phyloP scores from a whole-genome alignment of 768 basidiomycete species.

The Xanthoconium purpureum region DNA sequence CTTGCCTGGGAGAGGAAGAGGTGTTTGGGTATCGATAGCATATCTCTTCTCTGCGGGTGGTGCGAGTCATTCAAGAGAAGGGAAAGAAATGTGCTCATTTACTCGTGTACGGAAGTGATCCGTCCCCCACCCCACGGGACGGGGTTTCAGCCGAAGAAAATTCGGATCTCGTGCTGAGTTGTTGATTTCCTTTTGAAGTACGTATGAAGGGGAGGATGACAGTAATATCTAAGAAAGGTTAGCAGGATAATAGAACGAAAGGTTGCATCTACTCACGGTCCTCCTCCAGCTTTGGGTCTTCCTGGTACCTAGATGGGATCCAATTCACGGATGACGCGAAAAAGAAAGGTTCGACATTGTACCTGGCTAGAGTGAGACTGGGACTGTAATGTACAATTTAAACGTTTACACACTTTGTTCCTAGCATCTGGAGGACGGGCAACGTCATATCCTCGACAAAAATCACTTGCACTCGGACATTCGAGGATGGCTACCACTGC shows the following conservation, averaged over 20 bases:
- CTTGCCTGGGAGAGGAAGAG: conserved; percentile 26
- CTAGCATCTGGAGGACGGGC: conserved; percentile 39
- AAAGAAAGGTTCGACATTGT: conserved; percentile 43
- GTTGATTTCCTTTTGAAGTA: conserved; percentile 31
- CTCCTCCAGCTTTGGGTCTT: conserved; percentile 27
- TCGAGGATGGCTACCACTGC: conserved; percentile 21
- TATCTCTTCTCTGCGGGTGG: conserved; percentile 13
- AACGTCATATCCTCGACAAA: conserved; percentile 38
- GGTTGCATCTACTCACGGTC: conserved; percentile 35
- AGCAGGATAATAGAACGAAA: conserved; percentile 2
- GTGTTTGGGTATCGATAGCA: conserved; percentile 31
- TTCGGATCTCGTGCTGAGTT: conserved; percentile 18
- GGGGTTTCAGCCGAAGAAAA: background rate
- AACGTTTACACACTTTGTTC: conserved; percentile 32
- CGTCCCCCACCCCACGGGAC: background rate
- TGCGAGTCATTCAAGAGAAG: background rate
- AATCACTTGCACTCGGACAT: conserved; percentile 33
- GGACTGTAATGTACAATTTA: too few relatives aligned
- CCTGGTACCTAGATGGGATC: conserved; percentile 42
- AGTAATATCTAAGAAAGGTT: conserved; percentile 38
- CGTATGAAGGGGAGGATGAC: conserved; percentile 42
- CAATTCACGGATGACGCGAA: conserved; percentile 42
- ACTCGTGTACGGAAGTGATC: conserved; percentile 13
- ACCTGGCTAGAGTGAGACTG: conserved; percentile 26
- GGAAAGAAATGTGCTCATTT: background rate